Evolutionary conservation across 1,284 basidiomycete species (phyloP).

Genomic region (Hypsizygus ulmarius): DNA sequence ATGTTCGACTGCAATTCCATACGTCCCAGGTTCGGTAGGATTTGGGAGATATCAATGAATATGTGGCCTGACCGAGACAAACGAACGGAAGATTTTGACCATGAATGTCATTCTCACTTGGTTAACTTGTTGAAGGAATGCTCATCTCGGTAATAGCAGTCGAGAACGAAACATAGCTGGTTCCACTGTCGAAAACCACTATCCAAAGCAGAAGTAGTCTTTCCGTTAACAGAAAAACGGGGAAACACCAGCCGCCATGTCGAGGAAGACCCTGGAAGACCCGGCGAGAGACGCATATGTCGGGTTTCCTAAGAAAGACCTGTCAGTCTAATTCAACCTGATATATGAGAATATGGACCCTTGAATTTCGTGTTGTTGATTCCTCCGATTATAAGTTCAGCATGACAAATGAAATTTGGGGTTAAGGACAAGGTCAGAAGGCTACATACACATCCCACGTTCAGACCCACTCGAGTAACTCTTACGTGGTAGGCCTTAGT

Average conservation of each 20-base stretch:
- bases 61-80: slow-evolving; percentile 41
- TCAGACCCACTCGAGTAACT: background rate
- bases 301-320: slow-evolving; percentile 33
- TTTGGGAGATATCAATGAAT: slow-evolving; percentile 56
- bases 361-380: slow-evolving; percentile 50
- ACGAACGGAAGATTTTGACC: background rate
- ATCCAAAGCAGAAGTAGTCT: slow-evolving; percentile 42
- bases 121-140: background rate
- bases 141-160: slow-evolving; percentile 44
- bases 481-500: slow-evolving; percentile 48
- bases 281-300: slow-evolving; percentile 41
- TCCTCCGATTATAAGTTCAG: slow-evolving; percentile 54
- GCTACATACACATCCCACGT: slow-evolving; percentile 32
- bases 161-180: slow-evolving; percentile 51
- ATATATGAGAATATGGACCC: slow-evolving; percentile 24
- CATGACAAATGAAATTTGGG: slow-evolving; percentile 45
- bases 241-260: slow-evolving; percentile 49
- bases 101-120: background rate
- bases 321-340: background rate
- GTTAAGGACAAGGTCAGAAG: slow-evolving; percentile 52
- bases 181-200: slow-evolving; percentile 58
- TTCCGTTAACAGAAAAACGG: slow-evolving; percentile 50
- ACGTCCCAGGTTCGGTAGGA: slow-evolving; percentile 49
- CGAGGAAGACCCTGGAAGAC: slow-evolving; percentile 30
- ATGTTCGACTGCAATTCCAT: slow-evolving; percentile 46